Conservation (phyloP, 2,329 filamentous ascomycete genomes). For the Helotiales sp. region DNA sequence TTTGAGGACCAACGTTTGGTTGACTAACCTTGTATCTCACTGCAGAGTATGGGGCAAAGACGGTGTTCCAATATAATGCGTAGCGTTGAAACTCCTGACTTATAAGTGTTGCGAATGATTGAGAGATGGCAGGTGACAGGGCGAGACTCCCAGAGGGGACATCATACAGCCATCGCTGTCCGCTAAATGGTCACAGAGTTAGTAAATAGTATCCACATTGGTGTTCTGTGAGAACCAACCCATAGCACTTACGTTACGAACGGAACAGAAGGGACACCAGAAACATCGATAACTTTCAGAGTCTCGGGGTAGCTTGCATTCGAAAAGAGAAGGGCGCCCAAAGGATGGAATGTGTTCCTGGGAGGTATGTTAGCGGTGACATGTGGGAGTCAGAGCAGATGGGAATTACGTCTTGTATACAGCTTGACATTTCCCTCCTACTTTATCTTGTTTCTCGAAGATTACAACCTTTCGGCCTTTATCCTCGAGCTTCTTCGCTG, state of each 20-base stretch:
- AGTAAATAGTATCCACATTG: too few species aligned
- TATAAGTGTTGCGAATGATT: conserved; percentile 12
- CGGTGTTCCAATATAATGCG: conserved; percentile 12
- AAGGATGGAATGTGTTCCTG: conserved; percentile 5
- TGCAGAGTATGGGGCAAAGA: conserved; percentile 4
- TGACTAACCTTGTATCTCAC: conserved; percentile 10
- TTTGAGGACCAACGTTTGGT: not conserved
- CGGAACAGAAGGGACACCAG: conserved; percentile 12
- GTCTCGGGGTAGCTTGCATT: conserved; percentile 15
- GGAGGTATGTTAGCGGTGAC: not conserved
- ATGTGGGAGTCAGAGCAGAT: not conserved
- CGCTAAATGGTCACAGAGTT: not conserved
- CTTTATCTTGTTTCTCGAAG: conserved; percentile 13
- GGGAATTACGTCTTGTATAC: conserved; percentile 6
- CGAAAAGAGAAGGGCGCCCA: conserved; percentile 15
- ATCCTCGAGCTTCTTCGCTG: conserved; percentile 14
- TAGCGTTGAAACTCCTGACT: conserved; percentile 11
- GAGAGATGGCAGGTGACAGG: conserved; percentile 3
- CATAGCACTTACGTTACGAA: conserved; percentile 12
- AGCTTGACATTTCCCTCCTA: conserved; percentile 20
- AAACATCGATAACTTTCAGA: conserved; percentile 12
- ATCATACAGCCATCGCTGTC: conserved; percentile 10
- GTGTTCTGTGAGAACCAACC: too few species aligned
- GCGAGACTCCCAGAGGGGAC: not conserved
- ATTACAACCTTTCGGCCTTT: conserved; percentile 7